Conservation (phyloP, 139 green algal genomes). For the Chlorella sp. region DNA sequence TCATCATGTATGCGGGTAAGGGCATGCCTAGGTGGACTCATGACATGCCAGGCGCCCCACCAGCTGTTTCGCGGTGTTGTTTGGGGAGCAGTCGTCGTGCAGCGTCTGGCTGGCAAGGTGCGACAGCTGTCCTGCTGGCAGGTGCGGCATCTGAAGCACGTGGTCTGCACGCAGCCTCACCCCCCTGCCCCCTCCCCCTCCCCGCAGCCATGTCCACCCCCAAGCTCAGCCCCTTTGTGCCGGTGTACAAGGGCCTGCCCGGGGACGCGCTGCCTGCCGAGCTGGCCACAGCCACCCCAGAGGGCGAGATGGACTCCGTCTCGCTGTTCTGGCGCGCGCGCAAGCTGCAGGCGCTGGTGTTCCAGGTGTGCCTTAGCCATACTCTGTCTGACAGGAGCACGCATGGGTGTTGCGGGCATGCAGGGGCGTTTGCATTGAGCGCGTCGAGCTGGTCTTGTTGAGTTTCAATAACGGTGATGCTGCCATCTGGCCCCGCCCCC, state of each 20-base stretch:
- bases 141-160: too few species aligned
- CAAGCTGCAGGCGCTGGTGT: constrained; percentile 31
- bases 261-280: neutral
- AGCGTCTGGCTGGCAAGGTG: too few species aligned
- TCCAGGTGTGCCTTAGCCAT: constrained; percentile 15
- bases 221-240: constrained; percentile 25
- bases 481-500: too few species aligned
- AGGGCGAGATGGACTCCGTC: neutral
- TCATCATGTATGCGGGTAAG: neutral
- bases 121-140: too few species aligned
- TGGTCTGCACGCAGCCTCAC: too few species aligned
- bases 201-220: neutral
- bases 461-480: neutral
- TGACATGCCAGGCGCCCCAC: too few species aligned
- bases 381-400: too few species aligned
- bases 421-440: neutral
- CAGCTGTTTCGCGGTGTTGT: too few species aligned
- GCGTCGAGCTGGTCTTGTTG: neutral
- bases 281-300: neutral
- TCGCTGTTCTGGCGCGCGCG: constrained; percentile 27
- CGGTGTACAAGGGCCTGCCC: constrained; percentile 30
- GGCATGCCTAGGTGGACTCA: neutral
- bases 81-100: too few species aligned
- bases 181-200: too few species aligned
- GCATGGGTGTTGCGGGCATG: too few species aligned